Conservation (phyloP, 768 basidiomycete species). For the Lentinula sp. region DNA sequence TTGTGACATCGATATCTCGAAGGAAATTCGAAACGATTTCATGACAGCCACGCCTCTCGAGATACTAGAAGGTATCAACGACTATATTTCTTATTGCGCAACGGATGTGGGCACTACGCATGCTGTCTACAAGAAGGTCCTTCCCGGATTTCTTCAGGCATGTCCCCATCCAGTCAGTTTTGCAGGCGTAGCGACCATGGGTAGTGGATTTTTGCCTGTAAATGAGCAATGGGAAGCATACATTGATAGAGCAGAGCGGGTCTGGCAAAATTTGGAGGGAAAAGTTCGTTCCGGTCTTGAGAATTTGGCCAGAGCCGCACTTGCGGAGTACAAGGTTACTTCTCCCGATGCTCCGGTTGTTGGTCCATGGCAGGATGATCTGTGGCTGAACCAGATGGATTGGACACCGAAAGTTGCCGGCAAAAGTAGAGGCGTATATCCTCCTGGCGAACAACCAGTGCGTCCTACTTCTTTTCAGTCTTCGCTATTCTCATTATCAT, state of each 20-base stretch:
- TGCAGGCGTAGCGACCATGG: conserved; percentile 88
- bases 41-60: conserved; percentile 61
- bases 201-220: conserved; percentile 85
- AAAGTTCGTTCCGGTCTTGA: conserved; percentile 56
- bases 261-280: conserved; percentile 66
- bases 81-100: conserved; percentile 83
- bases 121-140: conserved; percentile 65
- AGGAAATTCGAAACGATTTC: conserved; percentile 72
- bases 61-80: conserved; percentile 58
- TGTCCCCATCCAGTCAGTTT: conserved; percentile 95
- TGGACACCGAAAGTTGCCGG: conserved; percentile 86
- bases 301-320: conserved; percentile 56
- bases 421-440: conserved; percentile 56
- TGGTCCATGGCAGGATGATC: conserved; percentile 61
- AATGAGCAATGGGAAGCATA: conserved; percentile 88
- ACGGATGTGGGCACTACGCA: conserved; percentile 83
- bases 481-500: background rate
- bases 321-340: conserved; percentile 29
- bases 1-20: conserved; percentile 75
- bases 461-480: background rate
- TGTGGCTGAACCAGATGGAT: conserved; percentile 87
- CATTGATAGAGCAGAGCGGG: conserved; percentile 67
- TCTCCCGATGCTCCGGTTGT: conserved; percentile 16
- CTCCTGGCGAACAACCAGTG: conserved; percentile 18
- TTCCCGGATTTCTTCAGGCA: conserved; percentile 74